phyloP scores from a whole-genome alignment of 2,329 filamentous ascomycete genomes.

The Drechslerella dactyloides region DNA sequence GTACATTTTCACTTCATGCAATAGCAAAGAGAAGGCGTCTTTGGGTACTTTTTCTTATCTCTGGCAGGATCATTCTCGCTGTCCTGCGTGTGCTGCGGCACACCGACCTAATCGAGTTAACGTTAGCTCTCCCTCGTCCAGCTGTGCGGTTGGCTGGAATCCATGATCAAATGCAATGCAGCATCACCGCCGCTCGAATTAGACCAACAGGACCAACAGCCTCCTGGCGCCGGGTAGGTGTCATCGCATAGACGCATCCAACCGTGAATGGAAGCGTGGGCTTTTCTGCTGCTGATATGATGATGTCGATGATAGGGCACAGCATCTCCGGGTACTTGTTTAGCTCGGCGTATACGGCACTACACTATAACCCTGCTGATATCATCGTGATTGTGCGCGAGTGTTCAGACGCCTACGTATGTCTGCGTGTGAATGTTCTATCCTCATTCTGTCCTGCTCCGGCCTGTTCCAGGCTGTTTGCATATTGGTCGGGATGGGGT shows the following conservation, averaged over 20 bases:
- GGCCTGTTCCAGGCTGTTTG: constrained; percentile 1
- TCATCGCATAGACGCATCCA: neutral
- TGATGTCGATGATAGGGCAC: too few species aligned
- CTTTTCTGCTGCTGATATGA: neutral
- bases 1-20: neutral
- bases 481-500: neutral
- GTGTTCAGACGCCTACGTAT: too few species aligned
- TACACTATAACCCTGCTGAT: too few species aligned
- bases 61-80: constrained; percentile 1
- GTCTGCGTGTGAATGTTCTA: too few species aligned
- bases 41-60: constrained; percentile 2
- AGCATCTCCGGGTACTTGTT: too few species aligned
- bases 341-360: too few species aligned
- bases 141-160: neutral
- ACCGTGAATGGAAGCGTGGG: neutral
- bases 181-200: neutral
- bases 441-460: neutral
- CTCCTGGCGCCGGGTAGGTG: constrained; percentile 1
- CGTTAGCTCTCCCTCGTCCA: neutral
- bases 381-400: too few species aligned
- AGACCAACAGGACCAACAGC: constrained; percentile 3
- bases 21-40: neutral
- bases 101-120: constrained; percentile 1
- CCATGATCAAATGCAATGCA: neutral
- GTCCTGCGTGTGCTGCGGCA: neutral